Percentiles rank a stretch among this genome's conserved stretches.
phyloP scores from a whole-genome alignment of 768 basidiomycete genomes.

The Psilocybe cubensis region DNA sequence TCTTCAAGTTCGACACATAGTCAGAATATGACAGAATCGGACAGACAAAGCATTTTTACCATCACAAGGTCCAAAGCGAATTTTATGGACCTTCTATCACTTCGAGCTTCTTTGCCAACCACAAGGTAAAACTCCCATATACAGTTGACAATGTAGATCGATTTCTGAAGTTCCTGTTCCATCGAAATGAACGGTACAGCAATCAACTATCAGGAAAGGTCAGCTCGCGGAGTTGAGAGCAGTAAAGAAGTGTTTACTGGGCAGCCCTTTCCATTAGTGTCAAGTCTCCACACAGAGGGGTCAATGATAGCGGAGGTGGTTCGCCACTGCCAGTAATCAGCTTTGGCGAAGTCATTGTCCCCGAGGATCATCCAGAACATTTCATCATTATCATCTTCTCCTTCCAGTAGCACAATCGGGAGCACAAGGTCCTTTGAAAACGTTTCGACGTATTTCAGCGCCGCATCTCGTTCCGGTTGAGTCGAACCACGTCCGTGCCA shows the following conservation, averaged over 20 bases:
- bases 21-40: neutral
- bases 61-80: conserved; percentile 61
- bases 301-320: conserved; percentile 37
- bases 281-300: conserved; percentile 66
- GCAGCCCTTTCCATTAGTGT: conserved; percentile 33
- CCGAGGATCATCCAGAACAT: conserved; percentile 90
- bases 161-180: conserved; percentile 39
- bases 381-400: conserved; percentile 68
- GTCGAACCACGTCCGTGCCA: conserved; percentile 82
- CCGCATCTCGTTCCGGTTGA: conserved; percentile 60
- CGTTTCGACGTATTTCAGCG: conserved; percentile 58
- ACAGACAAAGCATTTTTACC: conserved; percentile 38
- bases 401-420: conserved; percentile 64
- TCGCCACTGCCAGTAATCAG: conserved; percentile 86
- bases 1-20: conserved; percentile 35
- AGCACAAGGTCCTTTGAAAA: conserved; percentile 41
- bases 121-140: conserved; percentile 81
- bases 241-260: conserved; percentile 36
- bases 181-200: conserved; percentile 47
- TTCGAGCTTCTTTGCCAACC: conserved; percentile 69
- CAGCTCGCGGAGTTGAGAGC: neutral
- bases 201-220: conserved; percentile 46
- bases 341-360: conserved; percentile 73
- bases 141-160: conserved; percentile 73
- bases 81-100: conserved; percentile 59